phyloP scores from a whole-genome alignment of 1,139 yeast species.

The Debaryomyces udenii region DNA sequence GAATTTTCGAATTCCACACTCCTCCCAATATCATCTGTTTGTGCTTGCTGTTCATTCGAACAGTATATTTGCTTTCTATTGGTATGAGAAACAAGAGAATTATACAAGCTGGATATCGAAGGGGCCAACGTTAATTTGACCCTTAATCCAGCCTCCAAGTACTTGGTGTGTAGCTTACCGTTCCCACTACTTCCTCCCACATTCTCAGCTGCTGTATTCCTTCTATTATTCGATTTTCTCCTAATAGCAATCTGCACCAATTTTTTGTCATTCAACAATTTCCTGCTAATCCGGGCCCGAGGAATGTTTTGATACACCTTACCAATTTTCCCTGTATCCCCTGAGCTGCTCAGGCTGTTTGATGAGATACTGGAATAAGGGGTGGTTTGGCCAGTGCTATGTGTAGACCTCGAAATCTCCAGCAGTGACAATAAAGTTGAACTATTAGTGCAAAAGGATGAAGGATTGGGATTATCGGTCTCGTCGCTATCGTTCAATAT shows the following conservation, averaged over 20 bases:
- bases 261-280: conserved; percentile 22
- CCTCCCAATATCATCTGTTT: conserved; percentile 11
- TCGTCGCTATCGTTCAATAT: conserved; percentile 8
- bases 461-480: not conserved
- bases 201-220: conserved; percentile 14
- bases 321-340: not conserved
- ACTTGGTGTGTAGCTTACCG: conserved; percentile 51
- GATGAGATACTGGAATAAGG: not conserved
- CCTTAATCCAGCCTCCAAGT: conserved; percentile 55
- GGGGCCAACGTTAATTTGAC: conserved; percentile 51
- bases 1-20: conserved; percentile 9
- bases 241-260: conserved; percentile 46
- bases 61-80: conserved; percentile 19
- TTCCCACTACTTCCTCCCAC: not conserved
- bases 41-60: conserved; percentile 5
- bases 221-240: conserved; percentile 31
- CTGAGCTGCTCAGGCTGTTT: not conserved
- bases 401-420: no score
- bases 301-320: conserved; percentile 17
- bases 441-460: not conserved
- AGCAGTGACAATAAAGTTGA: not conserved
- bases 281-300: conserved; percentile 28
- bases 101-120: conserved; percentile 45
- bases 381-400: no score
- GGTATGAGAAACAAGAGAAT: conserved; percentile 42